phyloP scores from a whole-genome alignment of 768 basidiomycete species.

The Mycena crocata region DNA sequence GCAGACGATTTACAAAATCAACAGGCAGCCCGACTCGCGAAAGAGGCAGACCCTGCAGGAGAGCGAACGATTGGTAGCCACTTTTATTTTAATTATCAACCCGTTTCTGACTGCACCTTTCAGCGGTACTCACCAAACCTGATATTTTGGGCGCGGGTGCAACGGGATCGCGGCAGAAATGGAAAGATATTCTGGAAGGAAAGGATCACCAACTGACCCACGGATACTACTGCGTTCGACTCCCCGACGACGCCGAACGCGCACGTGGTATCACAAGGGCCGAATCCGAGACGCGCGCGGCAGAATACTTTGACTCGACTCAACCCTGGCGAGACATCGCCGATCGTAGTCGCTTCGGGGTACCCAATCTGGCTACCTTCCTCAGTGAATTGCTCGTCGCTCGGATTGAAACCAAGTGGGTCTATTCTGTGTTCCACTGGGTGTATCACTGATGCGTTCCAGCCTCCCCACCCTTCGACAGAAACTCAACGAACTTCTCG shows the following conservation, averaged over 20 bases:
- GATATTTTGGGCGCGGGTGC: constrained; percentile 63
- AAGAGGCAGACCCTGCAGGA: constrained; percentile 62
- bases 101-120: not conserved
- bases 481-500: constrained; percentile 55
- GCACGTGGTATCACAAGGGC: constrained; percentile 45
- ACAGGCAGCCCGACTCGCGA: constrained; percentile 65
- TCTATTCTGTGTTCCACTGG: not conserved
- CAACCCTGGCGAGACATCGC: constrained; percentile 65
- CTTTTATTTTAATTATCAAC: not conserved
- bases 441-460: constrained; percentile 7
- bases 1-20: constrained; percentile 79
- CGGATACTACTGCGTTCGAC: constrained; percentile 76
- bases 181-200: constrained; percentile 67
- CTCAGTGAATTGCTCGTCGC: constrained; percentile 64
- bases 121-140: constrained; percentile 80
- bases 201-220: constrained; percentile 58
- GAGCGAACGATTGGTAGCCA: constrained; percentile 70
- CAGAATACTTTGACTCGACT: constrained; percentile 58
- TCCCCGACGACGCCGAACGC: constrained; percentile 71
- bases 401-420: constrained; percentile 67
- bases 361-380: constrained; percentile 61
- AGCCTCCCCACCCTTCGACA: constrained; percentile 62
- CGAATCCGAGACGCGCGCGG: constrained; percentile 51
- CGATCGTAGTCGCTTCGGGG: constrained; percentile 64
- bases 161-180: constrained; percentile 51